Percentiles rank a stretch among this genome's conserved stretches.
These are phyloP conservation scores for Marchantia polymorpha DNA, from an alignment of 225 moss, liverwort and hornwort genomes.

Conservation along the genomic window DNA sequence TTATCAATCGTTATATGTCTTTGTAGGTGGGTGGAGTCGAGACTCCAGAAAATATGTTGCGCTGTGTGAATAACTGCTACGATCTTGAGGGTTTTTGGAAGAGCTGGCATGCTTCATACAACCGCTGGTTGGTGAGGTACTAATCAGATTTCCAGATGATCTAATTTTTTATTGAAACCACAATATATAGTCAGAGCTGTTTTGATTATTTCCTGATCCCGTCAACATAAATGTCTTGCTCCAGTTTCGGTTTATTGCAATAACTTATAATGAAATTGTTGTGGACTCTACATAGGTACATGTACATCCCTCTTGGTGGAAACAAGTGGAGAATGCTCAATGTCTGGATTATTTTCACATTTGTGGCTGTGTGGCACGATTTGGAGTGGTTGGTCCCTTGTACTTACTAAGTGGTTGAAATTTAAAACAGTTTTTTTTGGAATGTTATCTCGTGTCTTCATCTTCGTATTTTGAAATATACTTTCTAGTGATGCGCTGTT, in stretches of 20 bases:
- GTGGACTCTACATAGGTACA: constrained; percentile 47
- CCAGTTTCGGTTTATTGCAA: background rate
- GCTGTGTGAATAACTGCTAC: constrained; percentile 91
- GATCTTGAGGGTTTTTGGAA: constrained; percentile 99
- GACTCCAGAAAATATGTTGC: constrained; percentile 93
- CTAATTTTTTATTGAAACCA: background rate
- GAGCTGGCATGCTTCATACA: constrained; percentile 97
- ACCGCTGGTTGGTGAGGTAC: constrained; percentile 92
- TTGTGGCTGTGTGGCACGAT: constrained; percentile 98
- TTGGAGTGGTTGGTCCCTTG: constrained; percentile 72
- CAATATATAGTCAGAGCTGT: too few relatives aligned
- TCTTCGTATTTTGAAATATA: too few relatives aligned
- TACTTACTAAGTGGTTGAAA: background rate
- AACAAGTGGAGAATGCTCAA: constrained; percentile 83
- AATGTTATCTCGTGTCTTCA: background rate
- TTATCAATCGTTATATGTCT: background rate
- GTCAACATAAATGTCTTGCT: too few relatives aligned
- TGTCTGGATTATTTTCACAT: constrained; percentile 96
- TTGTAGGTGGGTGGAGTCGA: constrained; percentile 80
- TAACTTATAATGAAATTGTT: background rate
- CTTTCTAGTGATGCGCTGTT: background rate
- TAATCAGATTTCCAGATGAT: background rate
- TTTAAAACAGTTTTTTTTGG: background rate
- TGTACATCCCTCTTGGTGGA: constrained; percentile 95
- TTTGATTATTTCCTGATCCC: too few relatives aligned